Percentiles rank a stretch among this genome's conserved stretches.
phyloP scores from a whole-genome alignment of 176 grass and related monocot genomes.

The Triticum monococcum region DNA sequence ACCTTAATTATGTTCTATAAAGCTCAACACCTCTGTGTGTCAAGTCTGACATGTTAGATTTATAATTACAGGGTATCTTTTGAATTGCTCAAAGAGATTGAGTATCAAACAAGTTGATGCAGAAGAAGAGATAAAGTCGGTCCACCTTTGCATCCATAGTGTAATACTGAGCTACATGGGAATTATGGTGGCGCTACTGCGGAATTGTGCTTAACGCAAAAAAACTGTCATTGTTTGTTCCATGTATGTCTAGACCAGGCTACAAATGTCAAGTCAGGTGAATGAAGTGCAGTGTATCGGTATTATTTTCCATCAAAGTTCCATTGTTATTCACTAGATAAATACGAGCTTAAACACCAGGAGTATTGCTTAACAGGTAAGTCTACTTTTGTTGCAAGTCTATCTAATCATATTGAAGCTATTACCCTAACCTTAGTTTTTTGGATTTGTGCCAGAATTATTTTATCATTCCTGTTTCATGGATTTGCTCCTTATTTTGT shows the following conservation, averaged over 20 bases:
- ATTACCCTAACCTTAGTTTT: slow-evolving; percentile 1
- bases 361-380: slow-evolving; percentile 91
- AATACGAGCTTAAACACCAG: slow-evolving; percentile 97
- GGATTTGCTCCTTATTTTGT: background rate
- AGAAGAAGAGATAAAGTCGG: too few relatives aligned
- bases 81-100: too few relatives aligned
- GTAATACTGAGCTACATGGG: too few relatives aligned
- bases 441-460: background rate
- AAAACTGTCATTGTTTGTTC: too few relatives aligned
- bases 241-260: too few relatives aligned
- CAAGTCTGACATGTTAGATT: background rate
- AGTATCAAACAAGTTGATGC: too few relatives aligned
- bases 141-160: too few relatives aligned
- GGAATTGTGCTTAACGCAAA: too few relatives aligned
- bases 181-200: too few relatives aligned
- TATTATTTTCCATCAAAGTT: slow-evolving; percentile 58
- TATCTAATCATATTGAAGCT: background rate
- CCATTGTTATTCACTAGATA: slow-evolving; percentile 80
- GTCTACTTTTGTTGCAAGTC: background rate
- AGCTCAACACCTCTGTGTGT: background rate
- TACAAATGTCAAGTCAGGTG: too few relatives aligned
- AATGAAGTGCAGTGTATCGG: slow-evolving; percentile 66
- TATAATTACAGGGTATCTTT: too few relatives aligned
- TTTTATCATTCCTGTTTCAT: background rate
- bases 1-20: background rate